Base-by-base conservation (phyloP, 2,329 filamentous ascomycete species). In the Berkeleyomyces rouxiae region DNA sequence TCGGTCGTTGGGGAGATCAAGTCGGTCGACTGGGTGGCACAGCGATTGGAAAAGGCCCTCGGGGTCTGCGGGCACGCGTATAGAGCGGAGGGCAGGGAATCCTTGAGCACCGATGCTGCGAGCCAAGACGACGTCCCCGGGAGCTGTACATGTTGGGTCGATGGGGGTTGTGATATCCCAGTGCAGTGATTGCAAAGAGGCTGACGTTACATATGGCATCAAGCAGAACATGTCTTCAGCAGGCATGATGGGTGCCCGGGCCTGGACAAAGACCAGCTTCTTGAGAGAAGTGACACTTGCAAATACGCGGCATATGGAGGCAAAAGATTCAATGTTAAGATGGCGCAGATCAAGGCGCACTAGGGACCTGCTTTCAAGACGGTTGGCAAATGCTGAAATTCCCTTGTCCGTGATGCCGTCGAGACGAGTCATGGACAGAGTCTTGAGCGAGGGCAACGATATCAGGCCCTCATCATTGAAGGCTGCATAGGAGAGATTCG, bases 51-150 rank as follows among this genome's bases (percentile, higher is more conserved):
- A 82, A 6, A 81, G 67, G 36, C 86, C 87, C 4, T 87, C 80
- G 1, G 85, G 80, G 66, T 91, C 87, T 63, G 82, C 82, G 1
- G 86, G 87, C 0, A 82, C 77, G 61, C 87, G 81, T 16, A 90
- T 72, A 1, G 70, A 74, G 7, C 74, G 75, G 7, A 91, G 76
- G 0, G 73, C 70, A 0, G 87, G 87, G 68, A 91, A 88, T 0
- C 82, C 82, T 3, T 74, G 74, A 1, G 79, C 77, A 4, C 72
- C 72, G 66, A 90, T 87, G 68, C 82, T 83, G 64, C 77, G 76
- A 1, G 85, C 82, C 6, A 90, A 76, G 57, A 86, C 81, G 4
- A 78, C 76, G 59, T 86, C 84, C 5, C 46, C 55, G 10, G 61
- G 51, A 1, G 85, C 82, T 3, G 72, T 68, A 58, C 75, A 78